These are phyloP conservation scores for Paramecium biaurelia DNA, from an alignment of 73 alveolate species.

Conservation along the genomic window DNA sequence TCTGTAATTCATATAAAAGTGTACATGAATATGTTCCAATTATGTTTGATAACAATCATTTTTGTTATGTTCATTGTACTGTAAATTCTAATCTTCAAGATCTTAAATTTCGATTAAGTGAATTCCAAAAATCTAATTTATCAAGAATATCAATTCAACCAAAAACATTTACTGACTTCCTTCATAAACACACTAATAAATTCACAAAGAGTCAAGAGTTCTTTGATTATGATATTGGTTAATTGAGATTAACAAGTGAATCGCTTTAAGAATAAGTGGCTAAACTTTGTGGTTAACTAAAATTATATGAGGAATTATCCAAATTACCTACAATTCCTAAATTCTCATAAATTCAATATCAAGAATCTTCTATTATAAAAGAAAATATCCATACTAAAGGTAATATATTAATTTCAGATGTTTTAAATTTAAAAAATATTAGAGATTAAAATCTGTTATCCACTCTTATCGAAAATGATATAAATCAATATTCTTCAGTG, in stretches of 20 bases:
- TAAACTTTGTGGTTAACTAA: slow-evolving; percentile 12
- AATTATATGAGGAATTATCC: not conserved
- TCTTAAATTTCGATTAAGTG: slow-evolving; percentile 46
- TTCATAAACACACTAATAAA: not conserved
- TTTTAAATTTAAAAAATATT: not conserved
- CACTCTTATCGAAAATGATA: slow-evolving; percentile 22
- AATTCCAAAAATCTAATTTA: not conserved
- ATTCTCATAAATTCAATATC: not conserved
- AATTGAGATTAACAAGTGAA: not conserved
- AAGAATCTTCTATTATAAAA: slow-evolving; percentile 3
- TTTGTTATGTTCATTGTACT: slow-evolving; percentile 67
- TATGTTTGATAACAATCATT: slow-evolving; percentile 75
- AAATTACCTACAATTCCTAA: slow-evolving; percentile 35
- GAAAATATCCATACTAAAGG: not conserved
- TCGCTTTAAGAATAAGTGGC: not conserved
- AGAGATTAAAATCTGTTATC: slow-evolving; percentile 6
- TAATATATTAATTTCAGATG: not conserved
- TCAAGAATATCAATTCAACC: not conserved
- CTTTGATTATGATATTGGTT: slow-evolving; percentile 23
- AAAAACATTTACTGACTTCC: slow-evolving; percentile 9
- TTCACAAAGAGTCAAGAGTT: not conserved
- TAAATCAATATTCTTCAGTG: not conserved
- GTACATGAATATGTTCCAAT: slow-evolving; percentile 77
- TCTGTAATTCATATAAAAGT: slow-evolving; percentile 47
- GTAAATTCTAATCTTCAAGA: slow-evolving; percentile 60